A percentile compares a stretch with the other conserved stretches of the same genome.
Conservation (phyloP, 257 asterid species). For the Primulina eburnea region DNA sequence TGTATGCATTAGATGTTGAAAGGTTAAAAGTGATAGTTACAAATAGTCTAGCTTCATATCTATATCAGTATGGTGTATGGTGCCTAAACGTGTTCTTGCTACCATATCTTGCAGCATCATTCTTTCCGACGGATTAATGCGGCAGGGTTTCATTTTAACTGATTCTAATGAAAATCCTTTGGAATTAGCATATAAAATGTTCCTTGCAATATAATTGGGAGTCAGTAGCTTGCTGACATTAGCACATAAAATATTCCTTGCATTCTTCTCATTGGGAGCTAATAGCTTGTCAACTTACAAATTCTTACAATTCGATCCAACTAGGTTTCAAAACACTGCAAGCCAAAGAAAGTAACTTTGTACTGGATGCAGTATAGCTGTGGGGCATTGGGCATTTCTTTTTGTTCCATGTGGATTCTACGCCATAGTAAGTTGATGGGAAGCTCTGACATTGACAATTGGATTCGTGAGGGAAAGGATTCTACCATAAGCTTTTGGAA, state of each 20-base stretch:
- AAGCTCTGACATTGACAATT: slow-evolving; percentile 92
- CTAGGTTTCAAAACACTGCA: slow-evolving; percentile 79
- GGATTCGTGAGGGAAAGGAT: slow-evolving; percentile 86
- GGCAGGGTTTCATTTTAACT: slow-evolving; percentile 16
- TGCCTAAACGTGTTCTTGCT: no score
- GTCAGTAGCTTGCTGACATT: slow-evolving; percentile 15
- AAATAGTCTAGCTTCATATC: not conserved
- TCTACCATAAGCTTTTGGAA: slow-evolving; percentile 83
- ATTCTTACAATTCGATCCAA: slow-evolving; percentile 25
- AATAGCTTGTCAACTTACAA: slow-evolving; percentile 3
- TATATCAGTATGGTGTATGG: no score
- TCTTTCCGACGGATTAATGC: slow-evolving; percentile 4
- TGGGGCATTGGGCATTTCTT: slow-evolving; percentile 73
- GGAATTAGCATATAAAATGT: slow-evolving; percentile 7
- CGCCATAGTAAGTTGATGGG: slow-evolving; percentile 96
- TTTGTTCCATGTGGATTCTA: slow-evolving; percentile 88
- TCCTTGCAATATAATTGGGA: slow-evolving; percentile 13
- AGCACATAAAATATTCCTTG: not conserved
- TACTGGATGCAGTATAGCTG: slow-evolving; percentile 85
- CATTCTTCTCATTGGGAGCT: no score
- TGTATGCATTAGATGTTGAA: not conserved
- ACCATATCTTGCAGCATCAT: not conserved
- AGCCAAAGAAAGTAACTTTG: slow-evolving; percentile 71
- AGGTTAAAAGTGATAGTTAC: not conserved
- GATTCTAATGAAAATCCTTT: slow-evolving; percentile 19